Percentiles rank a stretch among this genome's conserved stretches.
Conservation (phyloP, 202 grass and related monocot genomes). For the Miscanthus sacchariflorus region DNA sequence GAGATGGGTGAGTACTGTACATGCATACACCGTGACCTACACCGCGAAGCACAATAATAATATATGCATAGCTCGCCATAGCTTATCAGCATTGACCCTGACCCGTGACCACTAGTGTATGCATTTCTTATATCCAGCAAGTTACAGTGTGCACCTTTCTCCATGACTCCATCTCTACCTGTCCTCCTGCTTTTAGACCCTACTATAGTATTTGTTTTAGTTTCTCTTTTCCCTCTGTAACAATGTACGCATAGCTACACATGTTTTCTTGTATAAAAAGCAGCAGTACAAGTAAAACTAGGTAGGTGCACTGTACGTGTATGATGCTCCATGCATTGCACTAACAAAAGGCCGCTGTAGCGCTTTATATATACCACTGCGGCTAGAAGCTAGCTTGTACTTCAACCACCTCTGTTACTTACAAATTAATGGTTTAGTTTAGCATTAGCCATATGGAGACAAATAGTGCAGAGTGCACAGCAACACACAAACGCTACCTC, state of each 20-base stretch:
- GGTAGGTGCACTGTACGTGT: neutral
- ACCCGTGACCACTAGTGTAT: neutral
- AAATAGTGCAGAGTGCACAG: neutral
- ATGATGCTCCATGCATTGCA: neutral
- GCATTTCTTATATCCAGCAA: conserved; percentile 22
- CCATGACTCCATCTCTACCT: neutral
- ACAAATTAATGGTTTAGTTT: neutral
- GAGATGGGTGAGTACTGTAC: neutral
- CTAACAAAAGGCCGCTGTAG: neutral
- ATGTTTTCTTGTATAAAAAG: neutral
- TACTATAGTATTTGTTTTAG: neutral
- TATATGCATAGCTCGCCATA: neutral
- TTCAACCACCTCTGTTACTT: neutral
- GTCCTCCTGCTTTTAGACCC: neutral
- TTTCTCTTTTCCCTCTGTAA: neutral
- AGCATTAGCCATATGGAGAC: neutral
- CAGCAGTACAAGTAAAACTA: neutral
- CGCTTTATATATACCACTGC: conserved; percentile 31
- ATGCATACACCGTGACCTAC: neutral
- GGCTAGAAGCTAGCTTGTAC: conserved; percentile 21
- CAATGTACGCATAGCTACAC: neutral
- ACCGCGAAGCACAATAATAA: neutral
- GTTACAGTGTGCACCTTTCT: neutral
- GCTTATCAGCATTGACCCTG: conserved; percentile 17
- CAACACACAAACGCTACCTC: conserved; percentile 16